Conservation (phyloP, 108 stramenopile genomes). For the Hondaea fermentalgiana region DNA sequence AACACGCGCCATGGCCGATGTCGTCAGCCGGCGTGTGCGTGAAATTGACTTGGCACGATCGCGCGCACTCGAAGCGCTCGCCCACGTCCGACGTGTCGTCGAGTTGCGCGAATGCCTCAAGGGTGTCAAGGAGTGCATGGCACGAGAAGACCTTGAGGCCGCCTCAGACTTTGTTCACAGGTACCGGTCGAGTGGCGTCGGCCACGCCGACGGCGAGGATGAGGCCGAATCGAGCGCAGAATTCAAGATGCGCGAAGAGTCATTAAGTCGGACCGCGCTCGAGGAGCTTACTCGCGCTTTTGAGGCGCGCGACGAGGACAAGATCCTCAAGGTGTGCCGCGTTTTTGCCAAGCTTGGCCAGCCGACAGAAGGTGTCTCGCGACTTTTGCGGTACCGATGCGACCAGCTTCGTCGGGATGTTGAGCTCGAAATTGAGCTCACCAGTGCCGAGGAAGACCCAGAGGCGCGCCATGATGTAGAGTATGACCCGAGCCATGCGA, state of each 20-base stretch:
- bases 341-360: slow-evolving; percentile 12
- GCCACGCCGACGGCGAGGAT: not conserved
- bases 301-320: not conserved
- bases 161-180: not conserved
- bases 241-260: not conserved
- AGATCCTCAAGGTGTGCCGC: not conserved
- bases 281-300: not conserved
- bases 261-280: not conserved
- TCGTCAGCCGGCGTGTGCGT: not conserved
- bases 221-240: not conserved
- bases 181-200: not conserved
- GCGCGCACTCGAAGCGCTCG: not conserved
- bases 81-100: not conserved
- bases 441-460: not conserved
- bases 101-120: slow-evolving; percentile 5
- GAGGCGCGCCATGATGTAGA: not conserved
- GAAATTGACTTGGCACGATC: not conserved
- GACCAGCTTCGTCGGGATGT: slow-evolving; percentile 9
- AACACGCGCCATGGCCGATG: not conserved
- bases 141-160: not conserved
- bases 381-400: not conserved
- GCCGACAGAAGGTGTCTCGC: not conserved
- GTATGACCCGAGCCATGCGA: not conserved
- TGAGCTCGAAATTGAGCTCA: not conserved
- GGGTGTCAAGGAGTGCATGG: slow-evolving; percentile 19